Conservation (phyloP, 306 rosid genomes). For the Boehmeria nivea region DNA sequence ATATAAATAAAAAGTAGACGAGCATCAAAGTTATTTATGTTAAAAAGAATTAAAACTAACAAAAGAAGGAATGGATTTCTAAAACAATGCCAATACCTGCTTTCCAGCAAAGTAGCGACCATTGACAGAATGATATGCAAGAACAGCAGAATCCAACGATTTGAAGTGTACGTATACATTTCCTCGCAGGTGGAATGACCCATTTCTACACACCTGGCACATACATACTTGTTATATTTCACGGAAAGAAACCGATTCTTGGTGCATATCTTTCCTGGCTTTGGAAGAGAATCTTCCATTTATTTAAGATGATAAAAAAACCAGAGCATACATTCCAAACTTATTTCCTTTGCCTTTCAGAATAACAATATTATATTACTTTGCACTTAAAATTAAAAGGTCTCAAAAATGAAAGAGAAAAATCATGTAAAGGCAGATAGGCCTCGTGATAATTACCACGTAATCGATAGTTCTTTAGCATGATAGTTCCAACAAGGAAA, state of each 20-base stretch:
- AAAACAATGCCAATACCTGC: conserved; percentile 46
- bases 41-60: no score
- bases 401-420: no score
- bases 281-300: background rate
- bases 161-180: conserved; percentile 77
- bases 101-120: conserved; percentile 89
- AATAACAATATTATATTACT: no score
- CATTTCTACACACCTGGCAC: conserved; percentile 87
- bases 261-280: background rate
- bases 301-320: no score
- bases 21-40: background rate
- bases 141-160: conserved; percentile 70
- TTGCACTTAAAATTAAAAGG: no score
- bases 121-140: conserved; percentile 52
- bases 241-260: conserved; percentile 3
- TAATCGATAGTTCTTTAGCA: no score
- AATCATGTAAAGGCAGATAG: no score
- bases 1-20: background rate
- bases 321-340: no score
- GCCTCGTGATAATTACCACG: no score
- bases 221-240: conserved; percentile 22
- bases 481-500: no score
- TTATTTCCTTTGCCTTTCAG: no score
- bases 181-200: conserved; percentile 90
- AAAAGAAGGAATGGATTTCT: background rate